Evolutionary conservation across 345 rosid species (phyloP).

Genomic region (Eucalyptus brandiana): DNA sequence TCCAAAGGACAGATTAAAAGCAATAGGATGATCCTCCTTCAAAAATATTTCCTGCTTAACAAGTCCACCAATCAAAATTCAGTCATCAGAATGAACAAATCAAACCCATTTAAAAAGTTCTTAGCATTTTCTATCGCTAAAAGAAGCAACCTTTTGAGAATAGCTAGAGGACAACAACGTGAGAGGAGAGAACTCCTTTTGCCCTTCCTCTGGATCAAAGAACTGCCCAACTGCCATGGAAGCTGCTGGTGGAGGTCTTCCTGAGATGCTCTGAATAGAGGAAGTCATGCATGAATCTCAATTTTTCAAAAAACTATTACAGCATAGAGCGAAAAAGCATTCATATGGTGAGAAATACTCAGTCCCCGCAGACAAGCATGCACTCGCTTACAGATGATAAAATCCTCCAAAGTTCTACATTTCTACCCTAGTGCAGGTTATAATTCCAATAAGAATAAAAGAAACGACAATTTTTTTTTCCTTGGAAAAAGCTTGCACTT

Average conservation of each 20-base stretch:
- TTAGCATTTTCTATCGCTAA: background rate
- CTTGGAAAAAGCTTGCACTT: background rate
- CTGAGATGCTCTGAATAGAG: slow-evolving; percentile 67
- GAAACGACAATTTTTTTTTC: background rate
- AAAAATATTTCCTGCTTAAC: slow-evolving; percentile 53
- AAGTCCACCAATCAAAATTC: slow-evolving; percentile 1
- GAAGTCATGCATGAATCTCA: background rate
- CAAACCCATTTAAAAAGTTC: background rate
- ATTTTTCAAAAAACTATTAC: background rate
- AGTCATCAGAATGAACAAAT: background rate
- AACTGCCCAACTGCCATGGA: slow-evolving; percentile 99
- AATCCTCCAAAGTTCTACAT: background rate
- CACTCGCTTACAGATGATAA: background rate
- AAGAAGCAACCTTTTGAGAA: slow-evolving; percentile 56
- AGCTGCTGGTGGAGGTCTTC: slow-evolving; percentile 97
- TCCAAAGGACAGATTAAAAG: slow-evolving; percentile 64
- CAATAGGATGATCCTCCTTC: slow-evolving; percentile 92
- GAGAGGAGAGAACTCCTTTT: slow-evolving; percentile 46
- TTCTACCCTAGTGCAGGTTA: background rate
- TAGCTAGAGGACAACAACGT: slow-evolving; percentile 56
- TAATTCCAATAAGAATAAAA: background rate
- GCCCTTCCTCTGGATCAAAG: slow-evolving; percentile 77
- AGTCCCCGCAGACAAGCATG: background rate
- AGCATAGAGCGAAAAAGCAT: background rate
- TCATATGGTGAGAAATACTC: background rate